Conservation (phyloP, 257 asterid genomes). For the Jacaranda copaia region DNA sequence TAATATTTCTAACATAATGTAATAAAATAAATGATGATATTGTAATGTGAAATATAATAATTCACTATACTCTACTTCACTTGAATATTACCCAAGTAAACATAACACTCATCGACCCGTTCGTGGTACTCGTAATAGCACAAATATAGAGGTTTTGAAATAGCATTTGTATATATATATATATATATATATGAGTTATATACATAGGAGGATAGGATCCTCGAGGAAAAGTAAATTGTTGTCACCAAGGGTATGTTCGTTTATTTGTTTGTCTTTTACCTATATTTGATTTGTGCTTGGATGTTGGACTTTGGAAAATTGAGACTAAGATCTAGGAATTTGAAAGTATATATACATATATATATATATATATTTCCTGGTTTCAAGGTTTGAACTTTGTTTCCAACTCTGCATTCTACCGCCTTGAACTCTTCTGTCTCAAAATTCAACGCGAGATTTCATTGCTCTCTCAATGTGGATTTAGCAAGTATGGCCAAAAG, state of each 20-base stretch:
- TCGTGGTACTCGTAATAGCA: neutral
- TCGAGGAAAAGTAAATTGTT: slow-evolving; percentile 73
- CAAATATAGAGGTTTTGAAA: neutral
- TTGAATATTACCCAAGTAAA: too few species aligned
- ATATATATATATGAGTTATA: slow-evolving; percentile 12
- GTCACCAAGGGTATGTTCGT: slow-evolving; percentile 76
- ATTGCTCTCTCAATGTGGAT: too few species aligned
- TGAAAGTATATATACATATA: too few species aligned
- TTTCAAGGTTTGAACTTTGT: slow-evolving; percentile 41
- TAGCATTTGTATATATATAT: neutral
- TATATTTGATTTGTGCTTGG: slow-evolving; percentile 13
- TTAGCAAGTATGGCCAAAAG: too few species aligned
- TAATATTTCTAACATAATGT: too few species aligned
- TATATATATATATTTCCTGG: slow-evolving; percentile 29
- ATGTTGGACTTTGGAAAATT: slow-evolving; percentile 23
- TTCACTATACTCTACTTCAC: too few species aligned
- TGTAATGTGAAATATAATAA: too few species aligned
- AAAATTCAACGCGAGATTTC: slow-evolving; percentile 9
- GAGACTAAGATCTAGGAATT: too few species aligned
- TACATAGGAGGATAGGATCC: slow-evolving; percentile 21
- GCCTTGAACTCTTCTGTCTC: neutral
- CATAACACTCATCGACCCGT: too few species aligned
- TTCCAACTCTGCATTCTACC: neutral
- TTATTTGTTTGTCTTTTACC: slow-evolving; percentile 62
- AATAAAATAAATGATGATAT: too few species aligned